These are phyloP conservation scores for Paramecium caudatum DNA, from an alignment of 73 alveolate species.

Conservation along the genomic window DNA sequence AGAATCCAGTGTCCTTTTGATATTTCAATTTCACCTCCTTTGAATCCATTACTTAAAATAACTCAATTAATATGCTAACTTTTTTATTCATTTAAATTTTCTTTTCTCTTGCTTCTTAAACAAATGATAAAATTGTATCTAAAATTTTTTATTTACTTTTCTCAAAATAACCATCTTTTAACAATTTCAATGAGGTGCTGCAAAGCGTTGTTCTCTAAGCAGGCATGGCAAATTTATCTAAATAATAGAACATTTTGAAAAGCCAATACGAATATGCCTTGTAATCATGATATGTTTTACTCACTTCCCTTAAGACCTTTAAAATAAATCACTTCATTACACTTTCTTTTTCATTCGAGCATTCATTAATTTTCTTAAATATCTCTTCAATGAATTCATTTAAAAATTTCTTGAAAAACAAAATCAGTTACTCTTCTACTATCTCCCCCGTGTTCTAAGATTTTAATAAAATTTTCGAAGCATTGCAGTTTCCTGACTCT, in stretches of 20 bases:
- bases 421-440: background rate
- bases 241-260: background rate
- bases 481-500: background rate
- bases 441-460: background rate
- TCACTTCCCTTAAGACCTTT: background rate
- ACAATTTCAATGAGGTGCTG: background rate
- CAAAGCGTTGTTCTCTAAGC: background rate
- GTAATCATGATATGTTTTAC: background rate
- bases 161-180: slow-evolving; percentile 18
- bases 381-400: slow-evolving; percentile 5
- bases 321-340: background rate
- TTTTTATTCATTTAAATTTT: background rate
- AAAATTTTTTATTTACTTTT: background rate
- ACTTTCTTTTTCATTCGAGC: background rate
- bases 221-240: slow-evolving; percentile 33
- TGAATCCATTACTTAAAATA: slow-evolving; percentile 7
- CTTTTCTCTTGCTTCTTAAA: slow-evolving; percentile 11
- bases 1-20: background rate
- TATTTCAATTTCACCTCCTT: background rate
- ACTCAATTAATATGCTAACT: background rate
- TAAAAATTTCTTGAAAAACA: background rate
- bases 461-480: background rate
- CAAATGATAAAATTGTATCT: slow-evolving; percentile 3
- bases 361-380: background rate
- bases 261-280: slow-evolving; percentile 64